Evolutionary conservation across 2,329 filamentous ascomycete species (phyloP).

Genomic region (Calonectria hongkongensis): DNA sequence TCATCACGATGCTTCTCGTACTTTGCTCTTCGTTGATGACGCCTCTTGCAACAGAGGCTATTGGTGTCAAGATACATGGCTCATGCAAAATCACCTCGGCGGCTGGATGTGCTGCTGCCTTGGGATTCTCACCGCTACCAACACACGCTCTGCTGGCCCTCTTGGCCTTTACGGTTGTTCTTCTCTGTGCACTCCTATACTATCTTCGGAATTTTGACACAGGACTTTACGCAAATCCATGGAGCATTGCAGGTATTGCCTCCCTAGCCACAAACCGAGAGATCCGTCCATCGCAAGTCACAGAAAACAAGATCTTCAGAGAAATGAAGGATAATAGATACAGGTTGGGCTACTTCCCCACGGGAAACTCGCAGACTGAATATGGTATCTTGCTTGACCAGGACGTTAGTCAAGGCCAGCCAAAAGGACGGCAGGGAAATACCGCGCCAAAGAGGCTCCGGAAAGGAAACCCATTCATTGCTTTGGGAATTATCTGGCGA

Average conservation of each 20-base stretch:
- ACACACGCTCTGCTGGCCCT: constrained; percentile 44
- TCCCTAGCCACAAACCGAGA: constrained; percentile 48
- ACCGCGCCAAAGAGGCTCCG: not conserved
- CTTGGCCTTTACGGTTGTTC: constrained; percentile 30
- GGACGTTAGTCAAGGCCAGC: constrained; percentile 19
- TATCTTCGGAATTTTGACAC: constrained; percentile 48
- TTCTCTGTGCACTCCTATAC: constrained; percentile 36
- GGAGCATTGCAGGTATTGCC: constrained; percentile 46
- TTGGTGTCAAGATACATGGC: constrained; percentile 50
- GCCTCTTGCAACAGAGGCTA: constrained; percentile 48
- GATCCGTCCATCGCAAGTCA: constrained; percentile 39
- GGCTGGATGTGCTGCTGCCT: constrained; percentile 47
- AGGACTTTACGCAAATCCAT: constrained; percentile 50
- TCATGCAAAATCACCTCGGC: constrained; percentile 43
- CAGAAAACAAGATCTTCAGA: constrained; percentile 45
- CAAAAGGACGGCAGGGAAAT: not conserved
- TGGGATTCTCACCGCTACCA: constrained; percentile 44
- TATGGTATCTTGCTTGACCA: constrained; percentile 50
- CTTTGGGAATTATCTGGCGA: constrained; percentile 60
- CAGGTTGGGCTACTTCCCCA: constrained; percentile 43
- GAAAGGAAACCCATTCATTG: constrained; percentile 58
- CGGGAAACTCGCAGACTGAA: constrained; percentile 39
- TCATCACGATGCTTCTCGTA: constrained; percentile 42
- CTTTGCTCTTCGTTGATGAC: constrained; percentile 42
- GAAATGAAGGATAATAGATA: constrained; percentile 43